Evolutionary conservation across 176 grass and related monocot genomes (phyloP).

Genomic region (Hordeum marinum): DNA sequence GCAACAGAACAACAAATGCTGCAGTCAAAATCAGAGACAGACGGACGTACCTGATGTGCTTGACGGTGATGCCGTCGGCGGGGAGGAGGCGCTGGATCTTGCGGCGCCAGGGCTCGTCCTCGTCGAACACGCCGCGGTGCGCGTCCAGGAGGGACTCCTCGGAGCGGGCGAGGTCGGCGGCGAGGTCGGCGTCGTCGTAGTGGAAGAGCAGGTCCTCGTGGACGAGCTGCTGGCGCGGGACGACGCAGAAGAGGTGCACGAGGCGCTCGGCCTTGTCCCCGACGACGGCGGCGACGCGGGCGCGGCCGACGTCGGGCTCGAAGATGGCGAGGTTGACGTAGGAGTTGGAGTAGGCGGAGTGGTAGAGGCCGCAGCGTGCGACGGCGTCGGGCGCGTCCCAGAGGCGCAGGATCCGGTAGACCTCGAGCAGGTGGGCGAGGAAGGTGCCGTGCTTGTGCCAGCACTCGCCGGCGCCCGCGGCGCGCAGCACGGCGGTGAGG

Average conservation of each 20-base stretch:
- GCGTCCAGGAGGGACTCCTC: constrained; percentile 45
- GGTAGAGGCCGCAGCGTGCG: constrained; percentile 69
- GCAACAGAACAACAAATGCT: background rate
- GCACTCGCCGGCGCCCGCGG: constrained; percentile 73
- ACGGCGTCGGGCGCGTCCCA: constrained; percentile 60
- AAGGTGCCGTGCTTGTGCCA: constrained; percentile 98
- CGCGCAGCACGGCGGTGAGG: constrained; percentile 50
- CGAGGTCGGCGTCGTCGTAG: constrained; percentile 49
- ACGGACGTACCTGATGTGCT: constrained; percentile 36
- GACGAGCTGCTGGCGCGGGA: constrained; percentile 58
- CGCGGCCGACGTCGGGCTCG: constrained; percentile 50
- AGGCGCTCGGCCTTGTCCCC: constrained; percentile 59
- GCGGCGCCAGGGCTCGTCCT: constrained; percentile 39
- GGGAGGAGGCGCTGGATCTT: constrained; percentile 66
- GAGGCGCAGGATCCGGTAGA: constrained; percentile 63
- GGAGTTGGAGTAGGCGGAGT: constrained; percentile 93
- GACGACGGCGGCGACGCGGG: constrained; percentile 34
- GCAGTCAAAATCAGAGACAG: fast-evolving
- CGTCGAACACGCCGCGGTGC: constrained; percentile 32
- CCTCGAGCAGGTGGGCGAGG: constrained; percentile 73
- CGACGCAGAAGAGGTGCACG: constrained; percentile 88
- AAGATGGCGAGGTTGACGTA: constrained; percentile 97
- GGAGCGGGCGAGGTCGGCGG: constrained; percentile 29
- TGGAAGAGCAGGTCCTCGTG: constrained; percentile 47
- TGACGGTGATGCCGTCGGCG: constrained; percentile 49